Evolutionary conservation across 768 basidiomycete species (phyloP).

Genomic region (Hypholoma sublateritium): DNA sequence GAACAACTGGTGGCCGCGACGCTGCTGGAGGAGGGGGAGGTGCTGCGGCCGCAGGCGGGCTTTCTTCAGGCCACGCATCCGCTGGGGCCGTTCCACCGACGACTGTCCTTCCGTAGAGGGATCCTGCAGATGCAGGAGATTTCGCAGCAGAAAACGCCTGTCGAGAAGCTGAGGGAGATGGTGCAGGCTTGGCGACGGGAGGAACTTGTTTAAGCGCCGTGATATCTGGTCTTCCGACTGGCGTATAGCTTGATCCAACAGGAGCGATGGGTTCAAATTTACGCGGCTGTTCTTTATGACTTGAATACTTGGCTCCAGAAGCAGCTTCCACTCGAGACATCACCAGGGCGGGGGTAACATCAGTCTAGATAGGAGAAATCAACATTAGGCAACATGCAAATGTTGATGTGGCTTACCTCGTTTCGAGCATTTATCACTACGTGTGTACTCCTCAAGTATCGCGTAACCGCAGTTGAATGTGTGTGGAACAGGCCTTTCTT

Average conservation of each 20-base stretch:
- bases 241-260: slow-evolving; percentile 74
- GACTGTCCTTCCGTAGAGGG: slow-evolving; percentile 39
- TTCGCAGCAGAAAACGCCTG: slow-evolving; percentile 46
- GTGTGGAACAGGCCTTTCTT: slow-evolving; percentile 93
- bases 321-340: slow-evolving; percentile 87
- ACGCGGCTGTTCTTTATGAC: slow-evolving; percentile 75
- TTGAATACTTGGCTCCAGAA: slow-evolving; percentile 88
- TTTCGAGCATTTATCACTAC: slow-evolving; percentile 85
- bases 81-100: slow-evolving; percentile 41
- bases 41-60: slow-evolving; percentile 35
- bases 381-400: neutral
- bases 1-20: slow-evolving; percentile 47
- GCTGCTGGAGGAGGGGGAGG: slow-evolving; percentile 44
- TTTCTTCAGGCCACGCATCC: slow-evolving; percentile 63
- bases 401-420: slow-evolving; percentile 50
- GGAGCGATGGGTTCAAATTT: slow-evolving; percentile 80
- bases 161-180: slow-evolving; percentile 43
- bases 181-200: slow-evolving; percentile 34
- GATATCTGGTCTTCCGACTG: slow-evolving; percentile 75
- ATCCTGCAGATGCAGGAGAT: slow-evolving; percentile 40
- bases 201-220: slow-evolving; percentile 51
- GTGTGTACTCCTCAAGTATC: slow-evolving; percentile 81
- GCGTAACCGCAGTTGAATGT: slow-evolving; percentile 78
- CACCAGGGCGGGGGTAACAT: slow-evolving; percentile 78
- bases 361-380: slow-evolving; percentile 47